Evolutionary conservation across 108 stramenopile genomes (phyloP), one percentile per base, ranked within the genome.

Genomic region (Fistulifera pelliculosa): DNA sequence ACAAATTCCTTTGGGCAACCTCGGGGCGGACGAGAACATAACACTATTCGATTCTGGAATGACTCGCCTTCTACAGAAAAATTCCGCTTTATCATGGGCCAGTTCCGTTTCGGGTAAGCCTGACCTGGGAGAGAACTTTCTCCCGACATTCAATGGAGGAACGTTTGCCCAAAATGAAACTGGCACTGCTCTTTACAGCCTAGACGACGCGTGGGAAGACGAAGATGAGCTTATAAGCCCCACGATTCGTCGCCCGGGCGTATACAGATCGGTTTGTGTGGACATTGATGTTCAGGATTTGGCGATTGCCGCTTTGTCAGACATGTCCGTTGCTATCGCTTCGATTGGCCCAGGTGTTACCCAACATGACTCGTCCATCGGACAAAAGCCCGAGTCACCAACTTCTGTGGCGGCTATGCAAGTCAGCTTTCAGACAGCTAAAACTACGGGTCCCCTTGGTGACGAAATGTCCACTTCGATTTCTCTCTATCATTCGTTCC

Each of bases 31-130:
- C 55, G 84, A 86, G 18, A 79, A 71, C 41, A 65, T 74, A 11
- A 64, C 75, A 4, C 66, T 94, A 56, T 93, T 76, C 56, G 97
- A 98, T 51, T 75, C 89, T 1, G 54, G 85, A 23, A 82, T 93
- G 47, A 71, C 69, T 21, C 79, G 99, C 22, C 64, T 69, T 24
- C 61, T 98, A 24, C 44, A 60, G 44, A 77, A 80, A 65, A 92
- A 86, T 60, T 68, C 91, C 47, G 86, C 94, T 38, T 42, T 96
- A 13, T 76, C 93, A n/a, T 99, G 99, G 99, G 96, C 95, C 15
- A 94, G 85, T 40, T 61, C 64, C 27, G 57, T 65, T 18, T 64
- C 76, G 23, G 85, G 86, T 31, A 43, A 53, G 7, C 96, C 98
- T n/a, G 96, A 99, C 62, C 73, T 97, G 21, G 98, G 98, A 12